Base-by-base conservation (phyloP, 2,329 filamentous ascomycete species). In the Xenosphaeropsis pyriputrescens region DNA sequence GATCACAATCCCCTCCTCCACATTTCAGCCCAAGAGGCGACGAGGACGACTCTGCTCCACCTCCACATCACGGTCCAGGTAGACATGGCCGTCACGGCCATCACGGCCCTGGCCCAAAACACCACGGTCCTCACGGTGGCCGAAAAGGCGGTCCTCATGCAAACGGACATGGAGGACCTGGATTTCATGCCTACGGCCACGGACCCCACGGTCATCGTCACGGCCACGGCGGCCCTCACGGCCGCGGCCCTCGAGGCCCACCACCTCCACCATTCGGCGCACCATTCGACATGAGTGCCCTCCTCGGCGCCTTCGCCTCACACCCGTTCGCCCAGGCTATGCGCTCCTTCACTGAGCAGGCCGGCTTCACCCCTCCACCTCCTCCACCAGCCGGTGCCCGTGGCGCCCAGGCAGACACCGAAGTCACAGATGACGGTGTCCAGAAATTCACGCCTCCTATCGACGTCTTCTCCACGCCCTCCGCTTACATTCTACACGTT, bases 401-500 rank as follows among this genome's bases (percentile, higher is more conserved):
- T 12, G 43, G 45, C n/a, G 40, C 43, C 18, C 42, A 45, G 9
- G 34, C 26, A 3, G 8, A 26, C 22, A 41, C 45, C 29, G 52
- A 55, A 30, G 42, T 39, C 18, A 43, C 47, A 29, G 47, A 49
- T 15, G 50, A 51, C 30, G 57, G 61, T 38, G 22, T 26, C 22
- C 22, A 26, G 22, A 54, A 63, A 41, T 80, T 83, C 56, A 56
- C 58, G 5, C 79, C 80, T 1, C 74, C 79, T n/a, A 63, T 78
- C 39, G 85, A 93, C 54, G 61, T 88, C 45, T 91, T 89, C 63
- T 72, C 79, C 54, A 80, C 77, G 5, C 58, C 72, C 6, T 58
- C 62, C 22, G 59, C 72, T 12, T 86, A 76, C 54, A 62, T 85
- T 32, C 60, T 91, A 7, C 83, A 91, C 56, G 52, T 75, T 35